Base-by-base conservation (phyloP, 2,329 filamentous ascomycete species). In the Fusarium xylarioides region DNA sequence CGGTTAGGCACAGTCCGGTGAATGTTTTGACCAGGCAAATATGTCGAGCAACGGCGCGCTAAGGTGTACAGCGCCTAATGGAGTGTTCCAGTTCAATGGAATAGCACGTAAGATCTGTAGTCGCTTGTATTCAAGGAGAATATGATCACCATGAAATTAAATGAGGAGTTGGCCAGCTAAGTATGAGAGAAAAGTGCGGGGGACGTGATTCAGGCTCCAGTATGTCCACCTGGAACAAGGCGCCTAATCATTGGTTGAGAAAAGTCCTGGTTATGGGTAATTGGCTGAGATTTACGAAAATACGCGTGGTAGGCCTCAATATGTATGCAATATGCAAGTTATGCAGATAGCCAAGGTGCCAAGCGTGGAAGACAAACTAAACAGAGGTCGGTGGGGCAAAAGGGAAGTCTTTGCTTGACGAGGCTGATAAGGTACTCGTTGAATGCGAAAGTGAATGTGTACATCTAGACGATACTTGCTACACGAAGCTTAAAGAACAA, bases 181-280 rank as follows among this genome's bases (percentile, higher is more conserved):
- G 4, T 5, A 12, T 23, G n/a, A 2, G 12, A 2, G 11, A 18
- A 43, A 7, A 23, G 42, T 43, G 42, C 42, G 42, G 42, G n/a
- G 42, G 8, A 12, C 11, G 15, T 12, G n/a, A 8, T 23, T 18
- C 15, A 18, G n/a, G 15, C 42, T 43, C 15, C 15, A 5, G 10
- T 43, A 43, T 23, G 1, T 23, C 15, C 8, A 43, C 10, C 15
- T 5, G 4, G 12, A 43, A 23, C 8, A 0, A 43, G n/a, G 42
- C n/a, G 16, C n/a, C 11, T 0, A 23, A 43, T 23, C 11, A 43
- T 43, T 18, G 0, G 42, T 23, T 12, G 0, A 43, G 15, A 23
- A 43, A 4, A 6, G 0, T 4, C 11, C 0, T 2, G n/a, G 7
- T 43, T 0, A 18, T 15, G 7, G 23, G 18, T 0, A 23, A 5